Base-by-base conservation (phyloP, 1,284 basidiomycete species). In the Irpex lacteus region DNA sequence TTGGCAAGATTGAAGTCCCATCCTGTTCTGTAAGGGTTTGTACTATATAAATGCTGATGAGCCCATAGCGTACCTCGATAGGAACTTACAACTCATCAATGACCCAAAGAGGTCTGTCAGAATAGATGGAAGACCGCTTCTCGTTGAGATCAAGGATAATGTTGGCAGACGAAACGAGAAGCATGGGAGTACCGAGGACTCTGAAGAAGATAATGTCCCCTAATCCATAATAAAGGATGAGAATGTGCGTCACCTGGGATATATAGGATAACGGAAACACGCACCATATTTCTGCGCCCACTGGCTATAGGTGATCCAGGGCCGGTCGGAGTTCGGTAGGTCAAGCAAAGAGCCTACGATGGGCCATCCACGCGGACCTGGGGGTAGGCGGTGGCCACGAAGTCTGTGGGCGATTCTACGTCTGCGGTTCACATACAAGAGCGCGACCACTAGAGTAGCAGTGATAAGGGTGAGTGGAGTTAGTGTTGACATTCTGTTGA, bases 1-100 rank as follows among this genome's bases (percentile, higher is more conserved):
- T 77, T 68, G 7, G 73, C 73, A 18, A 81, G 68, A 5, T 74
- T 69, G 58, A 73, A 71, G 4, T 69, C 68, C 65, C 74, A 79
- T 7, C 74, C 72, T 3, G 65, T 63, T 2, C 69, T 68, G 19
- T 15, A 44, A 26, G 26, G 26, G 26, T 26, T 26, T 26, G 4
- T 26, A 26, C 26, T 44, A 44, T 44, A 2, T 9, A 53, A 19
- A 53, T 13, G 8, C n/a, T 15, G 50, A 19, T 53, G 19, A 52
- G 19, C 8, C 50, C 50, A 52, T 52, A 18, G 7, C n/a, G 13
- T 52, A 11, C 21, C 18, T n/a, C 13, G 40, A 44, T 44, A 52
- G 18, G 18, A 9, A 52, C 13, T 52, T 44, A 40, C 58, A 56
- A 18, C 34, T 56, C 54, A 26, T 56, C 54, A 6, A 56, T 56